Evolutionary conservation across 257 asterid genomes (phyloP), one percentile per base, ranked within the genome.

Genomic region (Marsdenia floribunda): DNA sequence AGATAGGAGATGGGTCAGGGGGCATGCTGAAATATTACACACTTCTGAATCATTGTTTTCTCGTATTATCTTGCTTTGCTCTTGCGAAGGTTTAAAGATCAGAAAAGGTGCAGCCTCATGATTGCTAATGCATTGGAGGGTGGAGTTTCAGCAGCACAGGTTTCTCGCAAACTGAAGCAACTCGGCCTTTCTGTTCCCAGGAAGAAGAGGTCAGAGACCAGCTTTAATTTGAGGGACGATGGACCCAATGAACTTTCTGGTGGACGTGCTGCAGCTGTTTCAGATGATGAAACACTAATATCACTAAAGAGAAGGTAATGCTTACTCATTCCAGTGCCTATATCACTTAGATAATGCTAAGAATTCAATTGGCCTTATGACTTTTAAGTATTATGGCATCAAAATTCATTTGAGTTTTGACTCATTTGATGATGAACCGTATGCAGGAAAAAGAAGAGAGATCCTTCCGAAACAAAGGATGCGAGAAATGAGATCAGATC

Each of bases 121-220:
- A 92, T 94, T 85, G 98, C 99, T 73, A 85, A 75, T 77, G 96
- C 91, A 58, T 85, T 94, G 82, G 99, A 81, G 16, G 93, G 96
- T 58, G 81, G 78, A 67, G 80, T 90, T 72, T 82, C 98, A 40
- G 86, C 98, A 3, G 83, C 87, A 70, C 93, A 84, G 82, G 84
- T 94, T 80, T 73, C 98, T 15, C 88, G 87, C 82, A 94, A 90
- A 82, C 96, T 94, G 78, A 94, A 89, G 87, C 96, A 94, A 82
- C 96, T 94, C 64, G 98, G 96, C 68, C 90, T 94, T 68, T 60
- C 82, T 82, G 82, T 74, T 80, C 80, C 90, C 61, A 84, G 80
- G 82, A 82, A 83, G 76, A 90, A 83, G 86, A 85, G 74, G 81
- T 75, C 86, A 70, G 77, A 46, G 66, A 75, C 83, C 63, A 84